A percentile compares a stretch with the other conserved stretches of the same genome.
Evolutionary conservation across 345 rosid genomes (phyloP).

Genomic region (Ceriops tagal): DNA sequence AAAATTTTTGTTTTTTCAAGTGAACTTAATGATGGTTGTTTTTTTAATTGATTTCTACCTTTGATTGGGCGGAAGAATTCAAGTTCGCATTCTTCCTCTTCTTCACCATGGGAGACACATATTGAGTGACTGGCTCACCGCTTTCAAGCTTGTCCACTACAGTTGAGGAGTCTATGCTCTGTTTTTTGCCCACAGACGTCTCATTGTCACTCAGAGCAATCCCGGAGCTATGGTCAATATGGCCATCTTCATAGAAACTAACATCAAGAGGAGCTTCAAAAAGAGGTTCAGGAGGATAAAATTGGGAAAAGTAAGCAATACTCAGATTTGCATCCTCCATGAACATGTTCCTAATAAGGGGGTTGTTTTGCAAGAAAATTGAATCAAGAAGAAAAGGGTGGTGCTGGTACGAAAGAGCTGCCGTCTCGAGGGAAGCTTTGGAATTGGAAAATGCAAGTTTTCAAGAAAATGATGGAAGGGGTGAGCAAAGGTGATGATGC

Average conservation of each 20-base stretch:
- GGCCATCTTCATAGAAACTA: constrained; percentile 11
- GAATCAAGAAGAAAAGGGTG: constrained; percentile 47
- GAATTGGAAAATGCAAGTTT: constrained; percentile 14
- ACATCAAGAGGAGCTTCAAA: constrained; percentile 15
- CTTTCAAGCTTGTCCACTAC: constrained; percentile 39
- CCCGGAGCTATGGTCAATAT: constrained; percentile 13
- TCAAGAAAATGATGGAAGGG: constrained; percentile 29
- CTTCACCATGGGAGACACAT: constrained; percentile 19
- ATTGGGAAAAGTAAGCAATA: constrained; percentile 24
- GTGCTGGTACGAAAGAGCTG: constrained; percentile 50
- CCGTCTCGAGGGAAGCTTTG: constrained; percentile 35
- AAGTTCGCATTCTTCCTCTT: constrained; percentile 34
- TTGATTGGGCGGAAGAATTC: constrained; percentile 29
- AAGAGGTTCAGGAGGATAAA: constrained; percentile 17
- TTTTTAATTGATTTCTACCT: constrained; percentile 24
- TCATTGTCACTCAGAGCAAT: constrained; percentile 28
- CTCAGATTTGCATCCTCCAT: constrained; percentile 26
- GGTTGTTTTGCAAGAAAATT: constrained; percentile 27
- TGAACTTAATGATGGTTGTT: not conserved
- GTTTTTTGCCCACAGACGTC: constrained; percentile 38
- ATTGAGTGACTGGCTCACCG: constrained; percentile 47
- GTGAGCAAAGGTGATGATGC: constrained; percentile 8
- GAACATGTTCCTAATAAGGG: constrained; percentile 20
- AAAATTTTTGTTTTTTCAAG: not conserved
- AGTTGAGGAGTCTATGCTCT: constrained; percentile 39